These are phyloP conservation scores for Starmerella kuoi DNA, from an alignment of 805 yeast species.

Conservation along the genomic window DNA sequence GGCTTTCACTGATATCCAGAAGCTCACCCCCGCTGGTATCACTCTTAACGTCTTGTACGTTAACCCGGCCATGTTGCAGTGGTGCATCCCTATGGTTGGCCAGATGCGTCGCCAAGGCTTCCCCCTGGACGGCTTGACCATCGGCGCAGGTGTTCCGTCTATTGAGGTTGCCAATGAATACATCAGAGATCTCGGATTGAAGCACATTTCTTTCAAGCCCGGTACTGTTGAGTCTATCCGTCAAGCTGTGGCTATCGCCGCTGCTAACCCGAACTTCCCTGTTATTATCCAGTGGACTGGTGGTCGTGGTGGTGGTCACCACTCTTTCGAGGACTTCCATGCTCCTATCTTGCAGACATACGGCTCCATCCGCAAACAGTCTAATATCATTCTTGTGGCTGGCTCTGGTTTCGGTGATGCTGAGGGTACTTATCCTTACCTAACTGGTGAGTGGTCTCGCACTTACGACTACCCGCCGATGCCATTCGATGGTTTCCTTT, in stretches of 20 bases:
- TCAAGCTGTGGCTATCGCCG: constrained; percentile 80
- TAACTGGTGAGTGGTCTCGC: constrained; percentile 94
- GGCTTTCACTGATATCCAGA: constrained; percentile 66
- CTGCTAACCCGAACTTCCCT: constrained; percentile 92
- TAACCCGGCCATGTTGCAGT: constrained; percentile 92
- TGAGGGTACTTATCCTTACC: constrained; percentile 92
- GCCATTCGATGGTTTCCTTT: constrained; percentile 97
- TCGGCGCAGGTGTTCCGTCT: constrained; percentile 99
- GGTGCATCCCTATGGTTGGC: constrained; percentile 95
- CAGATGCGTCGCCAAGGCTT: constrained; percentile 80
- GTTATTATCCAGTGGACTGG: constrained; percentile 99
- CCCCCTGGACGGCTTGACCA: constrained; percentile 90
- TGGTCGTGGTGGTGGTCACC: constrained; percentile 99
- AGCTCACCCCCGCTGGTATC: constrained; percentile 71
- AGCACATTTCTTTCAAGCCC: constrained; percentile 93
- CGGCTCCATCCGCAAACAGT: constrained; percentile 79
- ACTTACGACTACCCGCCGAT: constrained; percentile 83
- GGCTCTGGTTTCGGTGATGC: constrained; percentile 98
- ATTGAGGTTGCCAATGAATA: constrained; percentile 94
- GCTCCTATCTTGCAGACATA: constrained; percentile 94
- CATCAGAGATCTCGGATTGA: constrained; percentile 80
- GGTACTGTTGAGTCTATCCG: constrained; percentile 90
- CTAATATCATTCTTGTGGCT: constrained; percentile 81
- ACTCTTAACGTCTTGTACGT: constrained; percentile 90
- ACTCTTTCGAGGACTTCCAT: constrained; percentile 98